Percentiles rank a stretch among this genome's conserved stretches.
Evolutionary conservation across 306 rosid genomes (phyloP).

Genomic region (Pterocarpus macrocarpus): DNA sequence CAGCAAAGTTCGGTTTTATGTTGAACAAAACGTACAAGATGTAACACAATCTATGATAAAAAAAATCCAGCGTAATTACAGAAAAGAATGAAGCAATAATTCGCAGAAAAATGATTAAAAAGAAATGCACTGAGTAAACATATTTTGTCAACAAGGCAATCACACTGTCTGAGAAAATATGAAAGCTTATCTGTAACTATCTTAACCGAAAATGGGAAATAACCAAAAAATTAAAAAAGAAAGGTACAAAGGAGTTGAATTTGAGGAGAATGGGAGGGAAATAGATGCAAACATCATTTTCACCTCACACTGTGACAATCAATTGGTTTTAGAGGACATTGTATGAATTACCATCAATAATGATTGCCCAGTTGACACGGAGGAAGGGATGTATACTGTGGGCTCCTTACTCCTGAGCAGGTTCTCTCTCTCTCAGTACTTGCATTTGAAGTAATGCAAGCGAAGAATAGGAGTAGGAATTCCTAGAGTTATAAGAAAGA

Average conservation of each 20-base stretch:
- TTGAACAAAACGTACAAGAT: slow-evolving; percentile 28
- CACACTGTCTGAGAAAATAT: slow-evolving; percentile 66
- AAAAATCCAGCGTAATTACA: slow-evolving; percentile 29
- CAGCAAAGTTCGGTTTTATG: slow-evolving; percentile 9
- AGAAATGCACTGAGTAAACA: slow-evolving; percentile 51
- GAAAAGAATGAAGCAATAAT: slow-evolving; percentile 60
- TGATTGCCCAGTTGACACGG: slow-evolving; percentile 43
- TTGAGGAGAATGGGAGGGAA: slow-evolving; percentile 45
- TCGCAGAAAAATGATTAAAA: slow-evolving; percentile 50
- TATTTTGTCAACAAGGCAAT: slow-evolving; percentile 73
- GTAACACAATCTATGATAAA: slow-evolving; percentile 1
- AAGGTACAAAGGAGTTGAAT: not conserved
- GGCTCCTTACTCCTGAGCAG: slow-evolving; percentile 8
- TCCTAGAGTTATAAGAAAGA: slow-evolving; percentile 29
- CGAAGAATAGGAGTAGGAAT: not conserved
- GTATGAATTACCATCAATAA: slow-evolving; percentile 36
- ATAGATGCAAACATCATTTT: slow-evolving; percentile 46
- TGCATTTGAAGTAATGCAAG: slow-evolving; percentile 37
- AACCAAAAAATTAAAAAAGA: not conserved
- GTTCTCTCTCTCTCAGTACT: not conserved
- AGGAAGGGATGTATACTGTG: slow-evolving; percentile 11
- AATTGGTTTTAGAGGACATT: slow-evolving; percentile 43
- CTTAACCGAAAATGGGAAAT: slow-evolving; percentile 9
- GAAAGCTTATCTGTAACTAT: slow-evolving; percentile 62
- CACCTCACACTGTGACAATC: slow-evolving; percentile 34